These are phyloP conservation scores for Leonotis leonurus DNA, from an alignment of 257 asterid species.

Conservation along the genomic window DNA sequence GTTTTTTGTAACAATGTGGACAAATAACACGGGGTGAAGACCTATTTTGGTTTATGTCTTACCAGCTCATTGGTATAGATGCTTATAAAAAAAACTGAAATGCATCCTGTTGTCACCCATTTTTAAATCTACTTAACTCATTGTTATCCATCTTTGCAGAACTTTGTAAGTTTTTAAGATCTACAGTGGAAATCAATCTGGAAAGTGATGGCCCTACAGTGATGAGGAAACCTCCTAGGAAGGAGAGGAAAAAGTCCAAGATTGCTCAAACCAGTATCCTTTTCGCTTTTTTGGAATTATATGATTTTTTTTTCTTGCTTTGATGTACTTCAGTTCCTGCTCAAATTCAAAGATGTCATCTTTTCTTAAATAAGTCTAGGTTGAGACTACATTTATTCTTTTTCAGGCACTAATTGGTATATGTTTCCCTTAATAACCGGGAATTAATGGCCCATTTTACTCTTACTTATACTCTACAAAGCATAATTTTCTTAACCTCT, in stretches of 20 bases:
- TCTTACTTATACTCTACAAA: background rate
- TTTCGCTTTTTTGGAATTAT: constrained; percentile 15
- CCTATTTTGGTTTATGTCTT: background rate
- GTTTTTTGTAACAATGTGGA: constrained; percentile 3
- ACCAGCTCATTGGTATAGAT: background rate
- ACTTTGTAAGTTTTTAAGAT: constrained; percentile 48
- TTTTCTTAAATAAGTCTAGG: background rate
- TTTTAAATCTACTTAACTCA: background rate
- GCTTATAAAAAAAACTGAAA: background rate
- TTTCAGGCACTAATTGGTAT: background rate
- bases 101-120: constrained; percentile 1
- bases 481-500: constrained; percentile 42
- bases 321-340: background rate
- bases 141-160: constrained; percentile 41
- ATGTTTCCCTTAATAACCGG: background rate
- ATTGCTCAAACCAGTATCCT: constrained; percentile 68
- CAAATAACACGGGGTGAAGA: background rate
- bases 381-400: background rate
- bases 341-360: background rate
- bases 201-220: constrained; percentile 41
- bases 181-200: constrained; percentile 27
- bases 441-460: background rate
- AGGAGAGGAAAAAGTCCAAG: constrained; percentile 59
- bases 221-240: constrained; percentile 63
- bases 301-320: background rate